These are phyloP conservation scores for Celoporthe dispersa DNA, from an alignment of 2,329 filamentous ascomycete species.

Conservation along the genomic window DNA sequence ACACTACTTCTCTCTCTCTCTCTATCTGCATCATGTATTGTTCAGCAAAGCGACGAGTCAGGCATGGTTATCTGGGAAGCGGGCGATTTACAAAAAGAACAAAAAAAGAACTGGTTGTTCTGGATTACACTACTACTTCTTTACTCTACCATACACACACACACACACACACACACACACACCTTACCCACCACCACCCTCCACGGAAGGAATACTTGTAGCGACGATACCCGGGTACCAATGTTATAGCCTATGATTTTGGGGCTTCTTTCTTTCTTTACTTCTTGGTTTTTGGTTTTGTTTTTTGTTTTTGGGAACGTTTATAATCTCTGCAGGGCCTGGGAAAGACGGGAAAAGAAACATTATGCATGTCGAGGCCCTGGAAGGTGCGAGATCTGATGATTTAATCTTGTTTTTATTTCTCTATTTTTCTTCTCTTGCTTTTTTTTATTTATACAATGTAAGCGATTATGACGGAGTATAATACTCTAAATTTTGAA, in stretches of 20 bases:
- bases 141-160: conserved; percentile 1
- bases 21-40: not conserved
- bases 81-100: not conserved
- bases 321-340: not conserved
- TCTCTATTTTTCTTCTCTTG: not conserved
- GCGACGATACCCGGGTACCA: conserved; percentile 27
- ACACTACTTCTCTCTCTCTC: not conserved
- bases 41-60: not conserved
- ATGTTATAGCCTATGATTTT: conserved; percentile 6
- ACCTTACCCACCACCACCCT: conserved; percentile 14
- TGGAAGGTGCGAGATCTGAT: not conserved
- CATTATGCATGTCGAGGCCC: not conserved
- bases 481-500: not conserved
- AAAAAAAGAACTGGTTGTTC: not conserved
- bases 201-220: conserved; percentile 15
- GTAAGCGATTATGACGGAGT: not conserved
- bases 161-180: not conserved
- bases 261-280: not conserved
- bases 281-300: not conserved
- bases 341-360: not conserved
- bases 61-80: conserved; percentile 9
- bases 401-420: not conserved
- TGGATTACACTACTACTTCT: not conserved
- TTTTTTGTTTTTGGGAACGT: not conserved
- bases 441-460: not conserved